phyloP scores from a whole-genome alignment of 169 alveolate genomes.

The Cryptosporidium xiaoi region DNA sequence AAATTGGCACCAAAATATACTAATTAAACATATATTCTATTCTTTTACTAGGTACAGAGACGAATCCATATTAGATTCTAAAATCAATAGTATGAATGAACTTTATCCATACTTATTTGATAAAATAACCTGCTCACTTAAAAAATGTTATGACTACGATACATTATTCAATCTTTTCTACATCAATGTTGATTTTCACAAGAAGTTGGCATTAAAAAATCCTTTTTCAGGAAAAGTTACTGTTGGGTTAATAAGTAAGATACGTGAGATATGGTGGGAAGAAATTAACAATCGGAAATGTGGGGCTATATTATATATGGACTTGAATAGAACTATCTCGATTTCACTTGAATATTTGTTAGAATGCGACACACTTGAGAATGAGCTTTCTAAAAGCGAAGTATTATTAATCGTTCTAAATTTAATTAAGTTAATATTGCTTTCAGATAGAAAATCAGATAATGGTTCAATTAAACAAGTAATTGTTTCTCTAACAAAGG shows the following conservation, averaged over 20 bases:
- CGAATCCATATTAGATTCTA: background rate
- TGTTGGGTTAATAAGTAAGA: slow-evolving; percentile 8
- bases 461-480: background rate
- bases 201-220: background rate
- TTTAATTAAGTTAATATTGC: slow-evolving; percentile 32
- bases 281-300: slow-evolving; percentile 3
- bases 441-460: slow-evolving; percentile 6
- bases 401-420: slow-evolving; percentile 26
- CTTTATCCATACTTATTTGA: background rate
- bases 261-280: slow-evolving; percentile 17
- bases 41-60: slow-evolving; percentile 37
- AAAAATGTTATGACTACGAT: slow-evolving; percentile 14
- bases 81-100: background rate
- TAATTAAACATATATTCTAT: slow-evolving; percentile 30
- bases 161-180: slow-evolving; percentile 24
- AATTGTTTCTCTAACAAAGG: background rate
- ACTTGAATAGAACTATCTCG: slow-evolving; percentile 14
- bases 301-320: background rate
- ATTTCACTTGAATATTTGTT: slow-evolving; percentile 13
- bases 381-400: slow-evolving; percentile 33
- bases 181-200: slow-evolving; percentile 15
- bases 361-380: background rate
- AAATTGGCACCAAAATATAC: slow-evolving; percentile 61
- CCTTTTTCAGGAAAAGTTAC: slow-evolving; percentile 14
- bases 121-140: slow-evolving; percentile 7